These are phyloP conservation scores for Suillus subaureus DNA, from an alignment of 768 basidiomycete species.

Conservation along the genomic window DNA sequence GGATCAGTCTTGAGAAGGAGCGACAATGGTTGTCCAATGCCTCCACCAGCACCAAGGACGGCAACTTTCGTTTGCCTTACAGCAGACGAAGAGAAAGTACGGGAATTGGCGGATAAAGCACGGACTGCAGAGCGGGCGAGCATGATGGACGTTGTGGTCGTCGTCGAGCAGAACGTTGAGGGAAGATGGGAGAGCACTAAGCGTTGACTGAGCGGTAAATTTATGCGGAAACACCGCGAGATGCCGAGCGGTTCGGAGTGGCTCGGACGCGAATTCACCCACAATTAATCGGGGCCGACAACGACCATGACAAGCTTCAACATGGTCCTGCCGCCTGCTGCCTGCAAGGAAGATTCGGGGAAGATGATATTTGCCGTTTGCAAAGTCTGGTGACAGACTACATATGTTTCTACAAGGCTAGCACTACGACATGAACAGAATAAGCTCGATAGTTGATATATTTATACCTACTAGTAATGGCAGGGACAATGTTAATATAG, in stretches of 20 bases:
- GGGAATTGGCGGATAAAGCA: constrained; percentile 53
- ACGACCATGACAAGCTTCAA: too few species aligned
- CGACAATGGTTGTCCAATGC: constrained; percentile 97
- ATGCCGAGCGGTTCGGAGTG: constrained; percentile 1
- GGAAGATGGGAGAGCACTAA: neutral
- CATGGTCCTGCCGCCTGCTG: too few species aligned
- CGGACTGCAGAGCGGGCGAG: constrained; percentile 66
- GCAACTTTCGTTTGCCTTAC: constrained; percentile 84
- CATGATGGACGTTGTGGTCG: constrained; percentile 48
- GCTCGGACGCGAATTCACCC: constrained; percentile 1
- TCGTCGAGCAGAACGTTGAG: constrained; percentile 8
- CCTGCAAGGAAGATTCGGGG: too few species aligned
- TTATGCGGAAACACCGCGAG: constrained; percentile 3
- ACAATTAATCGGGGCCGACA: too few species aligned
- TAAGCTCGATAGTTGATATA: neutral
- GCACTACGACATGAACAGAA: neutral
- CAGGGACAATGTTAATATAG: neutral
- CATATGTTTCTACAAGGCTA: neutral
- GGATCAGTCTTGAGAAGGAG: constrained; percentile 93
- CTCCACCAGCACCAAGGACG: constrained; percentile 97
- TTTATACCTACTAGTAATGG: neutral
- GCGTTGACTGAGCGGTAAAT: neutral
- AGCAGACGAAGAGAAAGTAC: constrained; percentile 77
- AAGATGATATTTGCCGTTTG: neutral
- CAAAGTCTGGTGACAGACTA: neutral